Conservation (phyloP, 495 filamentous ascomycete genomes). For the Parathielavia appendiculata region DNA sequence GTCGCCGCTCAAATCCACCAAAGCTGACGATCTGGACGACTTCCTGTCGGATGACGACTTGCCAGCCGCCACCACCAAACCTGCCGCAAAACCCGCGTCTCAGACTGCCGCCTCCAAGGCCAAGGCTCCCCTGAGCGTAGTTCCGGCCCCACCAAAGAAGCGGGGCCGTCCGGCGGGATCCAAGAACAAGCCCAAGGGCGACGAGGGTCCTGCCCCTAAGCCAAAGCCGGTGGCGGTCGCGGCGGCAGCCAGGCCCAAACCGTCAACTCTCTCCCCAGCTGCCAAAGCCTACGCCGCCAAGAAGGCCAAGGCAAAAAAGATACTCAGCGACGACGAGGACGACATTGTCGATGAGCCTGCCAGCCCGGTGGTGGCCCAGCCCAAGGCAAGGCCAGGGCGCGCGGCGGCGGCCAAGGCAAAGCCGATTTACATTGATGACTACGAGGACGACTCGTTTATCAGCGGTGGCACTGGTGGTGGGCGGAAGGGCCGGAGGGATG, state of each 20-base stretch:
- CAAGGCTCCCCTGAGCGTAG: constrained; percentile 34
- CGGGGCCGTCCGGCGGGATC: constrained; percentile 47
- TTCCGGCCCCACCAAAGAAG: constrained; percentile 46
- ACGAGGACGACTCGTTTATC: constrained; percentile 19
- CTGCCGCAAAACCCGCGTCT: constrained; percentile 34
- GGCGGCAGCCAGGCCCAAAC: constrained; percentile 5
- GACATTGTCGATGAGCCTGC: constrained; percentile 38
- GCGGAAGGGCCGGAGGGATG: constrained; percentile 1
- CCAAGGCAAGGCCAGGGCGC: constrained; percentile 43
- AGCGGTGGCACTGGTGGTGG: neutral
- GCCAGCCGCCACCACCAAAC: constrained; percentile 34
- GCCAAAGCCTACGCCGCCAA: constrained; percentile 80
- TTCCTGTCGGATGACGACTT: constrained; percentile 58
- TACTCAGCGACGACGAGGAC: constrained; percentile 41
- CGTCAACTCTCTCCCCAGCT: constrained; percentile 39
- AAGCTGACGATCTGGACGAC: constrained; percentile 57
- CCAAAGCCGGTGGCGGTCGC: constrained; percentile 38
- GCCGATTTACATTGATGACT: constrained; percentile 41
- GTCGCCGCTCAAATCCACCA: constrained; percentile 47
- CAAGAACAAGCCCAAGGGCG: constrained; percentile 44
- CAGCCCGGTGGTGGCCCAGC: constrained; percentile 38
- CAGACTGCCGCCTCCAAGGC: constrained; percentile 36
- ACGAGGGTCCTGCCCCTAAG: constrained; percentile 24
- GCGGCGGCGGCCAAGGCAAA: constrained; percentile 42
- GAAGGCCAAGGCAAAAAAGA: constrained; percentile 50